Conservation (phyloP, 805 yeast genomes). For the Ogataea pini region DNA sequence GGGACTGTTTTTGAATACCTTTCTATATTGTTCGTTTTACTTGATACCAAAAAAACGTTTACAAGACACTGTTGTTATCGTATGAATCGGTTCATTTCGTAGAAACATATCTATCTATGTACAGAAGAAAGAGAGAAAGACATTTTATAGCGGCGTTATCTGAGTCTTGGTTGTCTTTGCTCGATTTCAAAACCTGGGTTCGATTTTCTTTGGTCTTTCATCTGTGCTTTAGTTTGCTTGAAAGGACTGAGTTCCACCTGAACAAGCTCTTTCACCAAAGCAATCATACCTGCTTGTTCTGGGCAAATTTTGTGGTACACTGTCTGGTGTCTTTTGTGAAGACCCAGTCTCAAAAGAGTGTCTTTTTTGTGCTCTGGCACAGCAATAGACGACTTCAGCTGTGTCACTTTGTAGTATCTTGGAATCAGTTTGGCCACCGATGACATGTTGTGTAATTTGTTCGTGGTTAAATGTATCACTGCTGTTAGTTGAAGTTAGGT, state of each 20-base stretch:
- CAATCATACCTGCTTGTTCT: conserved; percentile 80
- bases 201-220: conserved; percentile 56
- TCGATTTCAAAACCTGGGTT: conserved; percentile 65
- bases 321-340: conserved; percentile 69
- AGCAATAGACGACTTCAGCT: conserved; percentile 82
- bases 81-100: conserved; percentile 4
- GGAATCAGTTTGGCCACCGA: conserved; percentile 18
- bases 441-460: conserved; percentile 17
- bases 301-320: conserved; percentile 75
- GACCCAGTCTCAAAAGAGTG: conserved; percentile 72
- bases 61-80: neutral
- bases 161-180: conserved; percentile 22
- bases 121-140: neutral
- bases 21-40: neutral
- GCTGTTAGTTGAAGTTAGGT: neutral
- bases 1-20: too few relatives aligned
- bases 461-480: neutral
- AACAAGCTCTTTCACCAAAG: conserved; percentile 82
- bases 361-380: conserved; percentile 67
- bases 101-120: conserved; percentile 4
- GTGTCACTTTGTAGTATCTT: conserved; percentile 64
- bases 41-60: conserved; percentile 4
- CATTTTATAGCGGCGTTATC: neutral
- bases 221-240: conserved; percentile 49
- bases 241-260: conserved; percentile 71